phyloP scores from a whole-genome alignment of 805 yeast genomes.

The Vanderwaltozyma polyspora region DNA sequence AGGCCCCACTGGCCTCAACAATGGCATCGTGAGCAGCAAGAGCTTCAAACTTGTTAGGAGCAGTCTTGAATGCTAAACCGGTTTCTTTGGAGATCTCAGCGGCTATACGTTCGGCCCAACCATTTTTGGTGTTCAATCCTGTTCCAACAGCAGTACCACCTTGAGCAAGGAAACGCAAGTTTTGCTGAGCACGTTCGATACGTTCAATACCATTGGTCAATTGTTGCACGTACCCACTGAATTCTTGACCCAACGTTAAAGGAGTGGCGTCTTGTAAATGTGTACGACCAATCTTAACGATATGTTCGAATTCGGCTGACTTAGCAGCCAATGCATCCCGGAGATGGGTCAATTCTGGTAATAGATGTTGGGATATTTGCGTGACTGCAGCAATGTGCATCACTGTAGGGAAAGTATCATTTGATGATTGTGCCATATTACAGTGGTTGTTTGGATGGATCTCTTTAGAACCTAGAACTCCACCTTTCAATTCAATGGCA shows the following conservation, averaged over 20 bases:
- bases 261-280: conserved; percentile 99
- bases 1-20: conserved; percentile 95
- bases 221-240: conserved; percentile 93
- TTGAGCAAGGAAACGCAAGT: conserved; percentile 79
- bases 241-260: conserved; percentile 94
- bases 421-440: conserved; percentile 96
- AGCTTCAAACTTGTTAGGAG: conserved; percentile 98
- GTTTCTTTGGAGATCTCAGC: conserved; percentile 75
- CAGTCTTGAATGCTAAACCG: conserved; percentile 81
- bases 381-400: conserved; percentile 98
- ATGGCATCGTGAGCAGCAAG: conserved; percentile 98
- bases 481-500: conserved; percentile 93
- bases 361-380: conserved; percentile 61
- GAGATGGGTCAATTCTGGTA: conserved; percentile 71
- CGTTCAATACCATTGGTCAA: conserved; percentile 81
- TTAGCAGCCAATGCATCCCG: conserved; percentile 71
- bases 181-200: conserved; percentile 65
- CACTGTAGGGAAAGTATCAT: conserved; percentile 98
- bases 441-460: conserved; percentile 99
- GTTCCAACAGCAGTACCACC: conserved; percentile 99
- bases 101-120: conserved; percentile 82
- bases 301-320: conserved; percentile 71
- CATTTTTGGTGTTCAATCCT: conserved; percentile 87
- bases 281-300: conserved; percentile 97
- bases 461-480: conserved; percentile 77